phyloP scores from a whole-genome alignment of 768 basidiomycete genomes.

The Psilocybe cubensis region DNA sequence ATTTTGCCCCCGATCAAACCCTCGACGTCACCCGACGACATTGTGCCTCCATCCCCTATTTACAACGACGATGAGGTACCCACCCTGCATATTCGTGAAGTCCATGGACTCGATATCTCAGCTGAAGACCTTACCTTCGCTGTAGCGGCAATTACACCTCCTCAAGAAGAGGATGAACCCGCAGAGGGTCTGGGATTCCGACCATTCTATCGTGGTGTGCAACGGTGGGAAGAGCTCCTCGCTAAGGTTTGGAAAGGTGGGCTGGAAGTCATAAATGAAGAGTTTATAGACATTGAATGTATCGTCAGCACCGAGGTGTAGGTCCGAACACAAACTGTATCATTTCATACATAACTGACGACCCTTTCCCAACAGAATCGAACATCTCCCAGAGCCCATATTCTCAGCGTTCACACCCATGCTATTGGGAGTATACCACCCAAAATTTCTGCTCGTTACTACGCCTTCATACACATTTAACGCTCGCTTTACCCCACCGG shows the following conservation, averaged over 20 bases:
- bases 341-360: neutral
- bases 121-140: conserved; percentile 58
- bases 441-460: conserved; percentile 73
- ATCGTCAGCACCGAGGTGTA: conserved; percentile 86
- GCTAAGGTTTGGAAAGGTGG: conserved; percentile 78
- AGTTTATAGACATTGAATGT: conserved; percentile 67
- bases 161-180: conserved; percentile 28
- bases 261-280: conserved; percentile 66
- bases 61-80: conserved; percentile 49
- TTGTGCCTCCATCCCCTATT: conserved; percentile 26
- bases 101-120: conserved; percentile 75
- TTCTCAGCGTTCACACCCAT: conserved; percentile 68
- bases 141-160: conserved; percentile 47
- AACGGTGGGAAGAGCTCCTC: conserved; percentile 72
- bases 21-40: conserved; percentile 22
- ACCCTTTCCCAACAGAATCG: conserved; percentile 55
- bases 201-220: conserved; percentile 29
- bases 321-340: conserved; percentile 28
- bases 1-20: conserved; percentile 34
- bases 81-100: conserved; percentile 58
- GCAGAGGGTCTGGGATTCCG: conserved; percentile 20
- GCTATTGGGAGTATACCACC: conserved; percentile 79
- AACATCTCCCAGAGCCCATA: conserved; percentile 68
- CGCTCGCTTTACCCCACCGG: conserved; percentile 66
- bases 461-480: conserved; percentile 90